Evolutionary conservation across 768 basidiomycete species (phyloP).

Genomic region (Serendipita sp.): DNA sequence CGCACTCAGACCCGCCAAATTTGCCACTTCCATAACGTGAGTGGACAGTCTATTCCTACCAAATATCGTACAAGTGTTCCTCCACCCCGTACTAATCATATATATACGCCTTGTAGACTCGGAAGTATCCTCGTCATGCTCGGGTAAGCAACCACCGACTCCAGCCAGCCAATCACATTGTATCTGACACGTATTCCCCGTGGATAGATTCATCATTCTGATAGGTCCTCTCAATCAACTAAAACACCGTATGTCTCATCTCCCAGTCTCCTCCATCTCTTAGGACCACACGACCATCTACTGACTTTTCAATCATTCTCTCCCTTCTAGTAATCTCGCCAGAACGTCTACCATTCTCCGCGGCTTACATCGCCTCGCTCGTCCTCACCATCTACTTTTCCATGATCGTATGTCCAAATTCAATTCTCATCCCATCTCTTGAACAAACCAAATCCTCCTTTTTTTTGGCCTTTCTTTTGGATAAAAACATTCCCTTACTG

Average conservation of each 20-base stretch:
- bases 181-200: not conserved
- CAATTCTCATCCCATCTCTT: not conserved
- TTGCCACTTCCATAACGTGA: slow-evolving; percentile 75
- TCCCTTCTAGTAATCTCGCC: slow-evolving; percentile 10
- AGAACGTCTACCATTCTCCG: slow-evolving; percentile 28
- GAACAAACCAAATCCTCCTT: not conserved
- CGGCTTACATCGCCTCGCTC: slow-evolving; percentile 68
- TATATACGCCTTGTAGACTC: slow-evolving; percentile 30
- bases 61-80: no score
- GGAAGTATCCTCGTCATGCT: slow-evolving; percentile 93
- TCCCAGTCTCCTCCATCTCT: slow-evolving; percentile 10
- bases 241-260: slow-evolving; percentile 40
- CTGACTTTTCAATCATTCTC: not conserved
- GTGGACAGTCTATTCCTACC: not conserved
- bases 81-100: slow-evolving; percentile 6
- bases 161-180: not conserved
- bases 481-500: slow-evolving; percentile 1
- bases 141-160: slow-evolving; percentile 36
- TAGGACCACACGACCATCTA: not conserved
- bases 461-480: not conserved
- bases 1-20: slow-evolving; percentile 69
- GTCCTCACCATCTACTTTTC: slow-evolving; percentile 84
- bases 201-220: slow-evolving; percentile 19
- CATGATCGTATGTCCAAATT: slow-evolving; percentile 47
- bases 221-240: slow-evolving; percentile 83